Evolutionary conservation across 2,329 filamentous ascomycete genomes (phyloP).

Genomic region (Sordariomycetes sp.): DNA sequence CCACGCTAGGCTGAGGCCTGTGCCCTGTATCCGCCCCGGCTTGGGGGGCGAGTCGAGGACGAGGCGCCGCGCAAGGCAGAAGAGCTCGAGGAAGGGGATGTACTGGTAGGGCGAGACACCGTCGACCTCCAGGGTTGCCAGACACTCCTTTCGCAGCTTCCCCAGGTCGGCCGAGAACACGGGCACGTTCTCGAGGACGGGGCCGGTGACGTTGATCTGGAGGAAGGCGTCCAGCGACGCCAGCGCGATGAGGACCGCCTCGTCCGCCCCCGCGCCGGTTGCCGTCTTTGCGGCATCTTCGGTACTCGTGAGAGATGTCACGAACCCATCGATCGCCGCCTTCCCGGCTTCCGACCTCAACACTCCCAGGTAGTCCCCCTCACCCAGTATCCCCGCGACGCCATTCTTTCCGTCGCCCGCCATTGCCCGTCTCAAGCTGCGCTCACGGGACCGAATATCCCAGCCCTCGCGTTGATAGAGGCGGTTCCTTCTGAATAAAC

Average conservation of each 20-base stretch:
- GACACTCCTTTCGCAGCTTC: conserved; percentile 42
- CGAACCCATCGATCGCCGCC: background rate
- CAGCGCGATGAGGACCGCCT: conserved; percentile 43
- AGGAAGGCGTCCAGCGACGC: conserved; percentile 69
- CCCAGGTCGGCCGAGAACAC: conserved; percentile 19
- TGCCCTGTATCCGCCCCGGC: conserved; percentile 13
- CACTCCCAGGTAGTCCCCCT: background rate
- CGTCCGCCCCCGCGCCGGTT: background rate
- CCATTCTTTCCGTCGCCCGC: background rate
- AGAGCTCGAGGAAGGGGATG: conserved; percentile 74
- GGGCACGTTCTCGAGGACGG: conserved; percentile 41
- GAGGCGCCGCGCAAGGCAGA: conserved; percentile 57
- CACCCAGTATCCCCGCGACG: background rate
- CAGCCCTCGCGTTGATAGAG: background rate
- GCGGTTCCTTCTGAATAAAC: background rate
- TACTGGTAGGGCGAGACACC: conserved; percentile 79
- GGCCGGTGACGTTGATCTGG: conserved; percentile 81
- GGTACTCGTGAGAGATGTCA: background rate
- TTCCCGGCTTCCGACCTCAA: background rate
- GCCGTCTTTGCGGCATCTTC: background rate
- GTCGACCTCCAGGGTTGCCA: conserved; percentile 65
- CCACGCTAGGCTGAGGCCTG: conserved; percentile 41
- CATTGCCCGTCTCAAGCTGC: background rate
- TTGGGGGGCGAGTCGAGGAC: conserved; percentile 18
- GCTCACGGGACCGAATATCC: background rate